A percentile compares a stretch with the other conserved stretches of the same genome.
Conservation (phyloP, 2,329 filamentous ascomycete species). For the Neoarthrinium moseri region DNA sequence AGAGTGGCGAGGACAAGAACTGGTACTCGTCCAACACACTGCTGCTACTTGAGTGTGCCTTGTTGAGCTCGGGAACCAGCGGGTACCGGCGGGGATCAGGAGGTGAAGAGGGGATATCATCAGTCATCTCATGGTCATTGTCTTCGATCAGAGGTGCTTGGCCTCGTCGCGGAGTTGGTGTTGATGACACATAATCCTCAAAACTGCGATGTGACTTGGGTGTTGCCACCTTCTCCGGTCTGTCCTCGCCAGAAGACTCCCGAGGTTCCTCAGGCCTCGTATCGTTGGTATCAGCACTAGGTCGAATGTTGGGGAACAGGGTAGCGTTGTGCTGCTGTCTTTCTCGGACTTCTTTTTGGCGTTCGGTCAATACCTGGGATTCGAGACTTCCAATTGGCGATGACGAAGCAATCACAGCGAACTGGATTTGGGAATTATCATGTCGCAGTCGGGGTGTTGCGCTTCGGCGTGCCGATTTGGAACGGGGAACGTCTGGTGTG, state of each 20-base stretch:
- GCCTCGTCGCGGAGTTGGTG: conserved; percentile 59
- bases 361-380: conserved; percentile 75
- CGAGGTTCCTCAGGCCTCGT: conserved; percentile 7
- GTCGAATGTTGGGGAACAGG: conserved; percentile 67
- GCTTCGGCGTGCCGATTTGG: conserved; percentile 31
- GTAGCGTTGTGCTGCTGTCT: conserved; percentile 66
- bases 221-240: conserved; percentile 34
- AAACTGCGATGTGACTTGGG: conserved; percentile 44
- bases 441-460: conserved; percentile 63
- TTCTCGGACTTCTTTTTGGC: conserved; percentile 75
- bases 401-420: conserved; percentile 66
- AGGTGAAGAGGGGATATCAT: conserved; percentile 56
- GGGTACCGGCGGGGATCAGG: conserved; percentile 53
- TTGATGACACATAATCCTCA: conserved; percentile 56
- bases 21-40: conserved; percentile 47
- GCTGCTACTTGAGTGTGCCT: conserved; percentile 43
- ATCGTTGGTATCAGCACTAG: conserved; percentile 37
- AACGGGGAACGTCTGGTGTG: conserved; percentile 22
- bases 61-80: conserved; percentile 47
- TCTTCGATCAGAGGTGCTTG: conserved; percentile 43
- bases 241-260: conserved; percentile 12
- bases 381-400: conserved; percentile 50
- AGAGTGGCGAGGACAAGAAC: conserved; percentile 54
- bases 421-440: conserved; percentile 79
- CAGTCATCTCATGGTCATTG: conserved; percentile 46